Conservation (phyloP, 306 rosid genomes). For the Medicago lupulina region DNA sequence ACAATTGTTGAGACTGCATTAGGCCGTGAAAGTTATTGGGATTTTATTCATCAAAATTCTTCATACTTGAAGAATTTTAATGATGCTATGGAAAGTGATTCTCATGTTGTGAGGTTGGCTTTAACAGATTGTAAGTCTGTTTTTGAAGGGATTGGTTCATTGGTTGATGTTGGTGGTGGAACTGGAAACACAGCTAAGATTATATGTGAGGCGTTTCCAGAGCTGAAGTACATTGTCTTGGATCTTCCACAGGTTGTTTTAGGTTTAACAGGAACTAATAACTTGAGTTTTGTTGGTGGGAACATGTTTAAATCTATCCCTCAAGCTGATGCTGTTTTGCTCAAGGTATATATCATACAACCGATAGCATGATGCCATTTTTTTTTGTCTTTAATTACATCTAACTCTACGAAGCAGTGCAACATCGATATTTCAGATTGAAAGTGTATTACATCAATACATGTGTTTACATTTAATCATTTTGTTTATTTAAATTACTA, state of each 20-base stretch:
- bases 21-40: not conserved
- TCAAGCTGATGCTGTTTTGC: conserved; percentile 24
- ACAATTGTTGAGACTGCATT: not conserved
- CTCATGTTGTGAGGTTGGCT: not conserved
- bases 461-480: too few relatives aligned
- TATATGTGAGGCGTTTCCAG: not conserved
- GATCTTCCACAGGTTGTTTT: not conserved
- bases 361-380: too few relatives aligned
- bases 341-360: conserved; percentile 14
- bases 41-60: not conserved
- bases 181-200: not conserved
- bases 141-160: not conserved
- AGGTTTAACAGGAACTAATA: not conserved
- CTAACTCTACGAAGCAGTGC: too few relatives aligned
- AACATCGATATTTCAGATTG: too few relatives aligned
- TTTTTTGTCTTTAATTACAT: too few relatives aligned
- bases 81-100: not conserved
- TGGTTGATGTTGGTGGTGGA: not conserved
- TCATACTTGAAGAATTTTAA: not conserved
- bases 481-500: too few relatives aligned
- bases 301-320: conserved; percentile 29
- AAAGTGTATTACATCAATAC: too few relatives aligned
- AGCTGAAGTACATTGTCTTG: not conserved
- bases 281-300: conserved; percentile 11
- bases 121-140: not conserved